Base-by-base conservation (phyloP, 1,284 basidiomycete genomes). In the Naganishia sp. region DNA sequence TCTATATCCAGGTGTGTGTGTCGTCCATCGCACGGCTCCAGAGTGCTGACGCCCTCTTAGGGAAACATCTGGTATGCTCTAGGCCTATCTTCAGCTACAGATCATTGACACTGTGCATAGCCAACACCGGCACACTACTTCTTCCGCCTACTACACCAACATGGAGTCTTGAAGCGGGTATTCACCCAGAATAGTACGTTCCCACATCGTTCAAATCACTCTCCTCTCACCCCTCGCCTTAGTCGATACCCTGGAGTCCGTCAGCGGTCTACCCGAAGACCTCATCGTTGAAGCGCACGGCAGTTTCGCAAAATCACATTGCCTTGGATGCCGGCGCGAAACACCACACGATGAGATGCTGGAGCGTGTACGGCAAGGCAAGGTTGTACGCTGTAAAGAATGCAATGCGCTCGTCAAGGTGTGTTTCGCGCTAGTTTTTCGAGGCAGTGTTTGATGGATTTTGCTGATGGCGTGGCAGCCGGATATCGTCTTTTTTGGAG, bases 401-500 rank as follows among this genome's bases (percentile, higher is more conserved):
- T 92, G 90, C 72, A 80, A 80, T 0, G 90, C 90, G 0, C 81
- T 91, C 42, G 88, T 93, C 45, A 94, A 94, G 52, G 67, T 68
- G 42, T 45, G 67, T 55, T 42, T n/a, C n/a, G 10, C 41, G 17
- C 4, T 31, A 9, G 15, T 6, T 35, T 39, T 18, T 50, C 28
- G 41, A 32, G 67, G 21, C 60, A 60, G 42, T 50, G 31, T 25
- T 25, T 50, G 41, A 54, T 65, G 50, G 13, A 11, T 17, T 25
- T 9, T 18, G 10, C 28, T 50, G 56, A 31, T 42, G 5, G 42
- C 58, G 45, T 66, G 71, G 49, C 72, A 76, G 78, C 93, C 92
- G 4, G 89, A 94, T 73, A 95, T 95, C 54, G 90, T 94, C n/a
- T 94, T 96, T 80, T 95, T 95, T 74, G 93, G 93, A 54, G 93